These are phyloP conservation scores for Abelmoschus esculentus DNA, from an alignment of 345 rosid genomes.

Conservation along the genomic window DNA sequence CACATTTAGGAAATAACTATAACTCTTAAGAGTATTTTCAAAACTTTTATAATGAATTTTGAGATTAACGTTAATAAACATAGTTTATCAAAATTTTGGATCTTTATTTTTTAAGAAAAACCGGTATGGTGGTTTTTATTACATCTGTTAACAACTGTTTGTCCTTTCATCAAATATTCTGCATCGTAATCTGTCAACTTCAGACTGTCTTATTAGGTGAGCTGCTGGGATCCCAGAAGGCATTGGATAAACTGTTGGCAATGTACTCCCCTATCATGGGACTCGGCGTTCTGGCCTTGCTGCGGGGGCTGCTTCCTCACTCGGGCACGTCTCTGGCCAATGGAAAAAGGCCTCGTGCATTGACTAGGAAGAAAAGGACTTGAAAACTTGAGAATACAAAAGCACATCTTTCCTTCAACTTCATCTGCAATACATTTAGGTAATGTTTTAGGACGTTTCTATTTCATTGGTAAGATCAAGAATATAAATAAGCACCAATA, in stretches of 20 bases:
- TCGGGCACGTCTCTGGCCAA: slow-evolving; percentile 2
- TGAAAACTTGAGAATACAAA: background rate
- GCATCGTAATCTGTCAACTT: no score
- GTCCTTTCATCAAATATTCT: no score
- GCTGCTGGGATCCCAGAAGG: slow-evolving; percentile 46
- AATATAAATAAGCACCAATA: no score
- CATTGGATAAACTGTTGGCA: slow-evolving; percentile 46
- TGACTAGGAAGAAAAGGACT: slow-evolving; percentile 47
- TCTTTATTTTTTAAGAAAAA: no score
- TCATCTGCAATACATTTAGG: background rate
- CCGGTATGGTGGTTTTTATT: no score
- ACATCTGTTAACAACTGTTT: no score
- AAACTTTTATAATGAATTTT: no score
- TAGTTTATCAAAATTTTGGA: no score
- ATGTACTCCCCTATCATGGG: slow-evolving; percentile 57
- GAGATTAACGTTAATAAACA: no score
- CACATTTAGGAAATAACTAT: no score
- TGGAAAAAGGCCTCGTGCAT: slow-evolving; percentile 38
- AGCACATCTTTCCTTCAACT: background rate
- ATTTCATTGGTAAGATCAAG: background rate
- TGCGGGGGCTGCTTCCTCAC: slow-evolving; percentile 39
- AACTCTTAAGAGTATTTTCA: no score
- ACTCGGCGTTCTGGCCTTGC: slow-evolving; percentile 41
- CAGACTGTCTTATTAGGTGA: slow-evolving; percentile 68
- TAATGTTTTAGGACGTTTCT: background rate